Evolutionary conservation across 1,284 basidiomycete species (phyloP), one percentile per base, ranked within the genome.

Genomic region (Trametes polyzona): DNA sequence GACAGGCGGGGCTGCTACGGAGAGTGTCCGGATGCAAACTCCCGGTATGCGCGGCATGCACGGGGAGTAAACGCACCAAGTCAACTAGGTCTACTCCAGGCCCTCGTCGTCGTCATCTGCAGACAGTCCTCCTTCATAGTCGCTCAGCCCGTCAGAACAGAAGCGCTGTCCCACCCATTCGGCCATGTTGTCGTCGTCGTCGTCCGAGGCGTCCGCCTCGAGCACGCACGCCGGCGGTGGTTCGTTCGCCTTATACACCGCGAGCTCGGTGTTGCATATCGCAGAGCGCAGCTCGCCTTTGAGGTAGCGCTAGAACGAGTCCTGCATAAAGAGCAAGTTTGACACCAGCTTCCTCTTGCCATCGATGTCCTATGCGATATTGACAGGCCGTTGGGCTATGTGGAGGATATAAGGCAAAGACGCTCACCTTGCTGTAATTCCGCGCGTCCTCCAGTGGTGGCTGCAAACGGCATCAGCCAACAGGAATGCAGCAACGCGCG

Each of bases 281-380:
- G 43, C 47, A 8, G 61, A 61, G 3, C 61, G 42, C 2, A 63
- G 24, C 40, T 65, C 61, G 23, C 59, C 61, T 7, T 55, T 57
- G 14, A 63, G 52, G 36, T 56, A 61, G 16, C 51, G 56, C 37
- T 44, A 55, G 29, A 63, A 65, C 11, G 47, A 46, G 24, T 53
- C 47, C 4, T 23, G 24, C 2, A 32, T 14, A 35, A 57, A 63
- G 37, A 63, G 39, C 12, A 59, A 21, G 23, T 29, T 0, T 1
- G 59, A 41, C 11, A 65, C 44, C 11, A 21, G 54, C 48, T 65
- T 59, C 23, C 61, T 55, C 30, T 51, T 54, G 6, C 35, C 32
- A 2, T 56, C 55, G 21, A 48, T 30, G 23, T 59, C 59, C 64
- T 63, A 21, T 2, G 19, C 35, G 29, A 19, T 9, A 47, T 27